phyloP scores from a whole-genome alignment of 495 filamentous ascomycete genomes.

The Aspergillus wentii region DNA sequence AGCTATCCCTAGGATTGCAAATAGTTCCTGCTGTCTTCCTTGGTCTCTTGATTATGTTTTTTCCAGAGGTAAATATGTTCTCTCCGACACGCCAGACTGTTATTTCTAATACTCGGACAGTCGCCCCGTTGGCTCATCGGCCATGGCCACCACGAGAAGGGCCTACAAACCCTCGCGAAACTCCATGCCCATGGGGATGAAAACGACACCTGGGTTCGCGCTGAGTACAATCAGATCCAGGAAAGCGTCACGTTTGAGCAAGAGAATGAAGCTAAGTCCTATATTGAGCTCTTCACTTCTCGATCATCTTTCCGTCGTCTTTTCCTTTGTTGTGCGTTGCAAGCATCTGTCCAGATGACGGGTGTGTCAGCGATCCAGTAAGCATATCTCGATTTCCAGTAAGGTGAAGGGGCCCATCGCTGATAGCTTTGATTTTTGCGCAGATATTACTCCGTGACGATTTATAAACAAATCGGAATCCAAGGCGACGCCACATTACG shows the following conservation, averaged over 20 bases:
- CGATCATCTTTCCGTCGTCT: constrained; percentile 63
- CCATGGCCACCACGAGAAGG: constrained; percentile 41
- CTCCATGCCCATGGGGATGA: constrained; percentile 44
- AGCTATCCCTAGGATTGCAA: constrained; percentile 37
- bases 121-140: constrained; percentile 56
- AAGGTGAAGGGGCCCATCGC: too few relatives aligned
- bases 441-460: constrained; percentile 61
- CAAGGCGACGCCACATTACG: constrained; percentile 56
- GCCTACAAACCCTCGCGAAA: constrained; percentile 44
- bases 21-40: constrained; percentile 36
- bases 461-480: constrained; percentile 66
- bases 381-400: constrained; percentile 1
- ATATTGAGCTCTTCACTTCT: constrained; percentile 59
- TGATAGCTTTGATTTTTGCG: too few relatives aligned
- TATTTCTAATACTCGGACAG: constrained; percentile 12
- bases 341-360: constrained; percentile 69
- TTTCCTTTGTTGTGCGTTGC: constrained; percentile 61
- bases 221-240: constrained; percentile 38
- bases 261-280: constrained; percentile 66
- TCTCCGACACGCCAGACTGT: too few relatives aligned
- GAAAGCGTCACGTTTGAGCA: constrained; percentile 38
- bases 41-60: constrained; percentile 35
- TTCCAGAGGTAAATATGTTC: constrained; percentile 41
- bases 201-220: constrained; percentile 38
- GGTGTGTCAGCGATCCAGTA: constrained; percentile 67